Evolutionary conservation across 106 monocot species (phyloP), one percentile per base, ranked within the genome.

Genomic region (Apostasia shenzhenica): DNA sequence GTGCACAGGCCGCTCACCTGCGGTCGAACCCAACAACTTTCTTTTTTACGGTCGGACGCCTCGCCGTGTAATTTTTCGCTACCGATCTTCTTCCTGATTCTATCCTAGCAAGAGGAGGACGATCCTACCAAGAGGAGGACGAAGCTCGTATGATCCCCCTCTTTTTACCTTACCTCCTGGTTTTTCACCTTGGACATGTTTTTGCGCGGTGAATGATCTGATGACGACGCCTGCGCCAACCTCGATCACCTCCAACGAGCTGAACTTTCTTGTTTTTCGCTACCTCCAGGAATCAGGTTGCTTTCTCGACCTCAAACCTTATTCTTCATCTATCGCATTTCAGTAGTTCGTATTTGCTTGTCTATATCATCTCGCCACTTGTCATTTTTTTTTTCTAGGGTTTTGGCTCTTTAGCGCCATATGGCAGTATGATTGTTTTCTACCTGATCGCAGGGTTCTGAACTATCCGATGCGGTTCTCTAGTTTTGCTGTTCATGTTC

Each of bases 181-280:
- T 5, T 4, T 8, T 50, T 50, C 50, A 5, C 8, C 50, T 8
- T 50, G 50, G 6, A 50, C 8, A 8, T 50, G 50, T 8, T 8
- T 65, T 48, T 65, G 8, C 48, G 65, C 6, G 48, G 65, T 26
- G 65, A 65, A 8, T 14, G 47, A 49, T 65, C 47, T 65, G 9
- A 68, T 68, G 67, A 54, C 67, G 54, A 54, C 67, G 39, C 67
- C 54, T 6, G 14, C 67, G 10, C 52, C 52, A 10, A 52, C 52
- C 8, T 41, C 67, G 12, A 68, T 70, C 70, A 70, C 70, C 8
- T 55, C 70, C 57, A 55, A 57, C 57, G 70, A 70, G 57, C 57
- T 70, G 55, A 70, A 70, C 40, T 56, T 70, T 43, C 70, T 70
- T 37, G 70, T 70, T 14, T 70, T 45, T 26, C 70, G 70, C 70